Percentiles rank a stretch among this genome's conserved stretches.
Conservation (phyloP, 2,329 filamentous ascomycete genomes). For the Calonectria ilicicola region DNA sequence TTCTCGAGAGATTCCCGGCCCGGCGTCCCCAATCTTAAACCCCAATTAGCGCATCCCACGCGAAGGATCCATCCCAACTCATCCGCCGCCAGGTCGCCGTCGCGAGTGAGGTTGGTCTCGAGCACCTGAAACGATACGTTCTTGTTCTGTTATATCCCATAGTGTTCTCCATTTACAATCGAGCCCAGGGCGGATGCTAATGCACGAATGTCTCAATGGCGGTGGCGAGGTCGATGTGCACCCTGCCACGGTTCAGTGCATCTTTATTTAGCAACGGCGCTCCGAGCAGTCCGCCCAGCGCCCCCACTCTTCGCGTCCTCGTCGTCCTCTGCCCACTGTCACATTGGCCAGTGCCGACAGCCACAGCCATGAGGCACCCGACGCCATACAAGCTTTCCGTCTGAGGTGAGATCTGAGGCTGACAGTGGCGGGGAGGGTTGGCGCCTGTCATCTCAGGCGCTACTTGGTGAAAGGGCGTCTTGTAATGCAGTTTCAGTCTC, state of each 20-base stretch:
- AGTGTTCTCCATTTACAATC: no score
- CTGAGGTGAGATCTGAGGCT: constrained; percentile 23
- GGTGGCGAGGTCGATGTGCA: constrained; percentile 13
- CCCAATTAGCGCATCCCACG: constrained; percentile 25
- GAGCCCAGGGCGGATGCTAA: background rate
- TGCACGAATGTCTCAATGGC: background rate
- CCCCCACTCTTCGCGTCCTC: no score
- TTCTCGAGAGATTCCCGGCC: constrained; percentile 34
- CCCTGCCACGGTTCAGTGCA: background rate
- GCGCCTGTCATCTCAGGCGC: constrained; percentile 19
- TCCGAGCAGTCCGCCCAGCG: no score
- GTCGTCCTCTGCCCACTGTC: no score
- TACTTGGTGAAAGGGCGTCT: background rate
- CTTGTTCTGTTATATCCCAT: background rate
- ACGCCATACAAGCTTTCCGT: constrained; percentile 4
- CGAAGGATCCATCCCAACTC: background rate
- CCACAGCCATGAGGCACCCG: constrained; percentile 8
- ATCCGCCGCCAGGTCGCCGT: background rate
- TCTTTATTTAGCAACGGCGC: constrained; percentile 25
- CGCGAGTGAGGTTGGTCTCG: background rate
- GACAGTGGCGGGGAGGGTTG: background rate
- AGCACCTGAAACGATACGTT: background rate
- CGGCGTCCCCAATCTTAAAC: constrained; percentile 29
- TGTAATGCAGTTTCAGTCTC: background rate
- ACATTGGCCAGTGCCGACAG: background rate